Base-by-base conservation (phyloP, 2,329 filamentous ascomycete species). In the Lomentospora prolificans region DNA sequence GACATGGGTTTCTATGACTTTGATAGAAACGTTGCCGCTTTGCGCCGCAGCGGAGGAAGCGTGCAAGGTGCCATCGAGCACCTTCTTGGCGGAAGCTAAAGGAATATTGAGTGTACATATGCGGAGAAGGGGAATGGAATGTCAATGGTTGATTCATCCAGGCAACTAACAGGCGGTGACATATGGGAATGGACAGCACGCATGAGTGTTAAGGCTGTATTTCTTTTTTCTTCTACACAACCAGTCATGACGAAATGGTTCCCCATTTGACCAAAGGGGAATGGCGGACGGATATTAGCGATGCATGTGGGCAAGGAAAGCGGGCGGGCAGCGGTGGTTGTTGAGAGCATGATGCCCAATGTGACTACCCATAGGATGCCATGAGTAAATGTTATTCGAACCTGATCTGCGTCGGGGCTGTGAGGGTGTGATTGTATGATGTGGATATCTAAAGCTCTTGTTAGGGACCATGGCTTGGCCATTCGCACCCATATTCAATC, bases 1-100 rank as follows among this genome's bases (percentile, higher is more conserved):
- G 94, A 97, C 61, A 99, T 99, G 94, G 94, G 94, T 3, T 99
- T 99, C 72, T 96, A 84, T 67, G 91, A 99, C 66, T 99, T 97
- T 66, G 92, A 99, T 54, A 77, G 88, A 62, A 99, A 99, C 63
- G 83, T 99, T 30, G 84, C 87, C 56, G 94, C 94, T 4, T 73
- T 99, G 65, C 80, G 92, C 69, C 81, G 92, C 64, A 89, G 89
- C 58, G 94, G 94, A 7, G 94, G 94, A 9, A 96, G 89, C 67
- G 94, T 97, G 41, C 90, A 97, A 68, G 94, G 92, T 9, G 94
- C 89, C 4, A 82, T 95, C 55, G 88, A 94, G 71, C 83, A 89
- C 64, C 72, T 95, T 56, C 70, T 88, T 28, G 72, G 66, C 57
- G 65, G 66, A 19, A 52, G 50, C 24, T 55, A 19, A 48, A 10